Conservation (phyloP, 768 basidiomycete genomes). For the Pleurotus tuber-regium region DNA sequence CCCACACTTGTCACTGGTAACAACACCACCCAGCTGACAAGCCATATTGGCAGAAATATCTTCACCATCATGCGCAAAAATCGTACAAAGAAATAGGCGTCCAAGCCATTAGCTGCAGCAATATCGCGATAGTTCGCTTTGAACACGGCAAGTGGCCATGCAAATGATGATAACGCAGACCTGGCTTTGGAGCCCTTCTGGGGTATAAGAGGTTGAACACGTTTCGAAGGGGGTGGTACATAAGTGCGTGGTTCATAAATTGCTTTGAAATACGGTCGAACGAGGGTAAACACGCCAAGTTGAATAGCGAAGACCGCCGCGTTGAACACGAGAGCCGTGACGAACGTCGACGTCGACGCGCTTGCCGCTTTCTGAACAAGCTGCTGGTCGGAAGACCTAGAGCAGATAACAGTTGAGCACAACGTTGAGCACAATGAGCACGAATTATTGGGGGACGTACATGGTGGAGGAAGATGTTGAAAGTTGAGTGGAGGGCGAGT, state of each 20-base stretch:
- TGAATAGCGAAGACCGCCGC: conserved; percentile 67
- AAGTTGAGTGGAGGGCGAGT: conserved; percentile 3
- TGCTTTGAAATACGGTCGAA: conserved; percentile 81
- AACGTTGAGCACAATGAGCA: neutral
- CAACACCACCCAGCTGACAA: conserved; percentile 83
- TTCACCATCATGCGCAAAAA: conserved; percentile 84
- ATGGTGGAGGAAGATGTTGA: conserved; percentile 11
- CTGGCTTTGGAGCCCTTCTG: conserved; percentile 1
- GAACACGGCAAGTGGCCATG: conserved; percentile 69
- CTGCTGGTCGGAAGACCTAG: conserved; percentile 37
- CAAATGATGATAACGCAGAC: conserved; percentile 32
- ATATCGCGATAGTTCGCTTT: conserved; percentile 61
- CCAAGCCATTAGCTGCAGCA: conserved; percentile 72
- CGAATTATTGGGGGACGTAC: conserved; percentile 7
- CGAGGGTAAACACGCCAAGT: conserved; percentile 73
- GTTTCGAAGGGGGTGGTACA: conserved; percentile 50
- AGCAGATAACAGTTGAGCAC: neutral
- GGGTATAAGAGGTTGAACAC: conserved; percentile 48
- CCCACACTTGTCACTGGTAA: conserved; percentile 69
- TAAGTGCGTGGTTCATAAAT: conserved; percentile 90
- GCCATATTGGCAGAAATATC: conserved; percentile 87
- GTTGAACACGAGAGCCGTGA: conserved; percentile 86
- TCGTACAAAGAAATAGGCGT: conserved; percentile 92
- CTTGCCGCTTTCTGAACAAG: conserved; percentile 34
- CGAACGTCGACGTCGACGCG: conserved; percentile 76